phyloP scores from a whole-genome alignment of 2,329 filamentous ascomycete genomes.

The Biscogniauxia mediterranea region DNA sequence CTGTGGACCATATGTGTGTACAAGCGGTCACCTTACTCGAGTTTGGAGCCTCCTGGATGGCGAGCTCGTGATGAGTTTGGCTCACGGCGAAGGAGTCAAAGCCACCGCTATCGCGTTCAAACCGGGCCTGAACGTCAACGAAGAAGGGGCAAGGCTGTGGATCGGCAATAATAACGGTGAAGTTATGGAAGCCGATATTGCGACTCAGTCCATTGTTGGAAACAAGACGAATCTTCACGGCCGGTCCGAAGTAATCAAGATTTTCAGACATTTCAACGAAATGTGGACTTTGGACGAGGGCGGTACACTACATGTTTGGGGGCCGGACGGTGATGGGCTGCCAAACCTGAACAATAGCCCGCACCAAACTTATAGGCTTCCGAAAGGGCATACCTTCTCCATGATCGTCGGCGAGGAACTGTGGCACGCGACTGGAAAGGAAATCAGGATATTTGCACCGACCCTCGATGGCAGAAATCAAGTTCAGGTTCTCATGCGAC shows the following conservation, averaged over 20 bases:
- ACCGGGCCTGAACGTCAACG: conserved; percentile 70
- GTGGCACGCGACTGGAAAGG: conserved; percentile 86
- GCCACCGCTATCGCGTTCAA: conserved; percentile 83
- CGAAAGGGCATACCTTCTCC: conserved; percentile 82
- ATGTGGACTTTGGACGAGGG: conserved; percentile 94
- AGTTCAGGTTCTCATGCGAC: conserved; percentile 72
- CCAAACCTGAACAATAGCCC: conserved; percentile 75
- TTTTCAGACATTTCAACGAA: conserved; percentile 82
- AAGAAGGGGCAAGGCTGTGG: conserved; percentile 83
- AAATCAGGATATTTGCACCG: conserved; percentile 80
- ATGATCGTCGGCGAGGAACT: conserved; percentile 81
- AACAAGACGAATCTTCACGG: conserved; percentile 72
- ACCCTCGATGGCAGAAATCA: conserved; percentile 64
- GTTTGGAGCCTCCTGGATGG: conserved; percentile 86
- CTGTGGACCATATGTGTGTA: conserved; percentile 83
- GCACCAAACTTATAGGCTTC: conserved; percentile 70
- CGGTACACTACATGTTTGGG: conserved; percentile 85
- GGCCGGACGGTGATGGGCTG: conserved; percentile 66
- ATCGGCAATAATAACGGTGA: conserved; percentile 87
- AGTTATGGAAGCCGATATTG: conserved; percentile 82
- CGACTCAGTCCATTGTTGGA: conserved; percentile 66
- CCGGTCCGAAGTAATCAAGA: conserved; percentile 76
- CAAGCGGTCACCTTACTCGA: conserved; percentile 80
- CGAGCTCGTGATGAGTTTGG: conserved; percentile 74
- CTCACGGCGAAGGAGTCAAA: conserved; percentile 82